These are phyloP conservation scores for Thielaviopsis ethacetica DNA, from an alignment of 2,329 filamentous ascomycete species.

Conservation along the genomic window DNA sequence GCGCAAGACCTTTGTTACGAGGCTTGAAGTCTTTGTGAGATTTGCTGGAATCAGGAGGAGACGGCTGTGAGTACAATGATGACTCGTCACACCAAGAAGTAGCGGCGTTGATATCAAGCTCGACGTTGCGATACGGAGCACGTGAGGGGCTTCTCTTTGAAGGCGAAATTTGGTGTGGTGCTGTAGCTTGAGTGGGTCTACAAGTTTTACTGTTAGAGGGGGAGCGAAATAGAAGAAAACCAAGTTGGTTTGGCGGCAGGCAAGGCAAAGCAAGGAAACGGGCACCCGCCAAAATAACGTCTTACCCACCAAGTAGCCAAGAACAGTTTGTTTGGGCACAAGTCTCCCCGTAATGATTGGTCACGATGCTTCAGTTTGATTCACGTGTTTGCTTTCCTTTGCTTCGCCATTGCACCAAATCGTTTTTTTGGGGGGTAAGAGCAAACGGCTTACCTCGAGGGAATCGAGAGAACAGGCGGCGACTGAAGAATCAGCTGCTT, in stretches of 20 bases:
- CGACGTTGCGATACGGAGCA: not conserved
- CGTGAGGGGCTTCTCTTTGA: not conserved
- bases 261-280: not conserved
- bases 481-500: not conserved
- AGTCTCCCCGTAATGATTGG: not conserved
- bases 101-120: not conserved
- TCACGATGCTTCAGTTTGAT: no score
- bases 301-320: not conserved
- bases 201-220: not conserved
- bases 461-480: not conserved
- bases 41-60: not conserved
- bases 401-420: not conserved
- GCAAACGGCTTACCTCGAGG: not conserved
- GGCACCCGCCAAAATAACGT: not conserved
- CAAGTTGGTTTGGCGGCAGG: not conserved
- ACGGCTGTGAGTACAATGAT: not conserved
- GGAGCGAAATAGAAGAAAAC: not conserved
- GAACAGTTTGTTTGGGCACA: not conserved
- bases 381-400: not conserved
- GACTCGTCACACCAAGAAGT: not conserved
- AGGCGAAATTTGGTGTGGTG: not conserved
- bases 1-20: not conserved
- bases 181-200: not conserved
- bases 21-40: slow-evolving; percentile 1
- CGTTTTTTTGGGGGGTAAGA: not conserved